Evolutionary conservation across 192 early-diverging fungal genomes (phyloP), one percentile per base, ranked within the genome.

Genomic region (Coemansia javaensis): DNA sequence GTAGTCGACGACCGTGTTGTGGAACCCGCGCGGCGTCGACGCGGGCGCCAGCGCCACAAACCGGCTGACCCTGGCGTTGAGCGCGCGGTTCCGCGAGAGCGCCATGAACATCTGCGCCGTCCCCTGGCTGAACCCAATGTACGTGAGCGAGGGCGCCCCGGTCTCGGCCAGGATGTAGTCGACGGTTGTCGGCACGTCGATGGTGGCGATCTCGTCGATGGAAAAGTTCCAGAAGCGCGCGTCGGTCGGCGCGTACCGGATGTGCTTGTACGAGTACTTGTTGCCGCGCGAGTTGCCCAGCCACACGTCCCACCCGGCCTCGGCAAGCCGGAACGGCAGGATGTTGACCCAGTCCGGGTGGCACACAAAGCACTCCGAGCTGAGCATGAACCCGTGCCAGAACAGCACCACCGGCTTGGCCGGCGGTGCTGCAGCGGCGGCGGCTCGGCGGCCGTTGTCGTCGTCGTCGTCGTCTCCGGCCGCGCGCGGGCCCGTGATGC

Each of bases 101-200:
- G 85, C 82, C 31, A 92, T 85, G 56, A 96, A 93, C 15, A 86
- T 87, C 59, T 92, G 89, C 6, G 90, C 83, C 0, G 88, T 90
- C 37, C 93, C 94, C 71, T 98, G 94, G 30, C 90, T 93, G 52
- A 95, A 98, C n/a, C 94, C 94, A 50, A 98, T 87, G 66, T 94
- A 98, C 1, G 90, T 83, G 28, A 98, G 66, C 21, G 79, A 80
- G n/a, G 76, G 67, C 2, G 80, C 86, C 0, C 88, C 90, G 17
- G 94, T 96, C 24, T 76, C 79, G 24, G 78, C 69, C 35, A 98
- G 71, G 40, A 98, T 92, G 64, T 92, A 91, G 56, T 93, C 85
- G 12, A 97, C 80, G 0, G 85, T 81, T 36, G 90, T 81, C 3
- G 91, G 90, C 23, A 98, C 63, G 60, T 98, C 94, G 59, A 81